Evolutionary conservation across 495 filamentous ascomycete genomes (phyloP).

Genomic region (Tuber microsphaerosporum): DNA sequence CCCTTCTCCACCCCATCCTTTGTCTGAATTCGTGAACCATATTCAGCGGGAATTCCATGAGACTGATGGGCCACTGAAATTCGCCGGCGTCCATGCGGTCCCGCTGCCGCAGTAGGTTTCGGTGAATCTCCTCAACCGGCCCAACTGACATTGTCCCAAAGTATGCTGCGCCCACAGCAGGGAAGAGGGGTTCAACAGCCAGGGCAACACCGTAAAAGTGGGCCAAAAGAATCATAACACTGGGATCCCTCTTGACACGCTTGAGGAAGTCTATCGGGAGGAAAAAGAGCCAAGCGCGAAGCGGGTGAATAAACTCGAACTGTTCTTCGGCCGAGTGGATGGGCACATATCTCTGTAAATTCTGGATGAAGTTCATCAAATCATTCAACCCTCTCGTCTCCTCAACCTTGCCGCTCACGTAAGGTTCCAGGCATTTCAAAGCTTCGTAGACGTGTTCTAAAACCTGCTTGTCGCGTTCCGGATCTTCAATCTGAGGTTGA

Average conservation of each 20-base stretch:
- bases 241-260: slow-evolving; percentile 53
- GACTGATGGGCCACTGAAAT: slow-evolving; percentile 48
- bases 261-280: slow-evolving; percentile 66
- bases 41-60: slow-evolving; percentile 60
- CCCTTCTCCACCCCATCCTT: slow-evolving; percentile 53
- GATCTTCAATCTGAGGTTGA: slow-evolving; percentile 48
- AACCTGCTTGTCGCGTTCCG: slow-evolving; percentile 60
- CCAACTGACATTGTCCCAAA: slow-evolving; percentile 68
- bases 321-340: slow-evolving; percentile 68
- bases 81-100: slow-evolving; percentile 46
- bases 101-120: slow-evolving; percentile 51
- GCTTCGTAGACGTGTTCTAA: slow-evolving; percentile 59
- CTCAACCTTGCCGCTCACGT: slow-evolving; percentile 64
- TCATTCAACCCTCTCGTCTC: slow-evolving; percentile 69
- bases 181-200: slow-evolving; percentile 80
- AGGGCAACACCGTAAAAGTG: slow-evolving; percentile 86
- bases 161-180: slow-evolving; percentile 80
- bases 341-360: slow-evolving; percentile 65
- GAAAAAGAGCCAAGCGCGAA: slow-evolving; percentile 93
- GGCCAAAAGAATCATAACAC: slow-evolving; percentile 71
- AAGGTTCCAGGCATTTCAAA: slow-evolving; percentile 63
- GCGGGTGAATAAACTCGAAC: slow-evolving; percentile 76
- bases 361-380: slow-evolving; percentile 71
- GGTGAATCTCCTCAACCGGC: slow-evolving; percentile 71
- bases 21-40: slow-evolving; percentile 55